Evolutionary conservation across 805 yeast species (phyloP), one percentile per base, ranked within the genome.

Genomic region (Lipomyces sp.): DNA sequence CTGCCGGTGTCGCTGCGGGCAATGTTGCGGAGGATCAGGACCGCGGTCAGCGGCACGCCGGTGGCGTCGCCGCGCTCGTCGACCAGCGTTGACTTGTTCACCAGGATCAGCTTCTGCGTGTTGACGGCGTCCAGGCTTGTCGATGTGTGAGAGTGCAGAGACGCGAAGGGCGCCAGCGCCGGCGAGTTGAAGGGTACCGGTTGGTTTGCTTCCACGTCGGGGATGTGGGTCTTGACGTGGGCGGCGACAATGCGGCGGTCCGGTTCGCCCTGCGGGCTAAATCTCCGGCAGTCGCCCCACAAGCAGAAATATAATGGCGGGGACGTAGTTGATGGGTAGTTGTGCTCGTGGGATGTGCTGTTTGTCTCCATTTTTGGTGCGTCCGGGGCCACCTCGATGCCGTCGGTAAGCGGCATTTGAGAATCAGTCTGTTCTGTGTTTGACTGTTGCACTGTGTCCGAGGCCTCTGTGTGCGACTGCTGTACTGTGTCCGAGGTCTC

Each of bases 11-110:
- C 49, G 34, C 61, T 59, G 16, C 65, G 55, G 7, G 72, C 70
- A 21, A 71, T 55, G 49, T 71, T 71, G 31, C 67, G 67, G 21
- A 71, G 60, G 0, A 69, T 68, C 18, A 67, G 53, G 2, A 66
- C 66, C 2, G 70, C 69, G 1, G 70, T 65, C 26, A 64, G 36
- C 5, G 63, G 56, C 5, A 61, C 49, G 4, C 64, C 64, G 4
- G 62, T 57, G 7, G 64, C 64, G 16, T 61, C 64, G 16, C 64
- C 64, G 14, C 39, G 50, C 35, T 59, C 63, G 49, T 61, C 63
- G 14, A 61, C 61, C 5, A 57, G 46, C 2, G 64, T 61, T 18
- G 46, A 39, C 24, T 43, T 45, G 36, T 42, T 43, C 14, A 44
- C 40, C 18, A 59, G 16, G 11, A 41, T 39, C 13, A 45, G 13